Evolutionary conservation across 2,329 filamentous ascomycete species (phyloP), one percentile per base, ranked within the genome.

Genomic region (Hypoxylon sp.): DNA sequence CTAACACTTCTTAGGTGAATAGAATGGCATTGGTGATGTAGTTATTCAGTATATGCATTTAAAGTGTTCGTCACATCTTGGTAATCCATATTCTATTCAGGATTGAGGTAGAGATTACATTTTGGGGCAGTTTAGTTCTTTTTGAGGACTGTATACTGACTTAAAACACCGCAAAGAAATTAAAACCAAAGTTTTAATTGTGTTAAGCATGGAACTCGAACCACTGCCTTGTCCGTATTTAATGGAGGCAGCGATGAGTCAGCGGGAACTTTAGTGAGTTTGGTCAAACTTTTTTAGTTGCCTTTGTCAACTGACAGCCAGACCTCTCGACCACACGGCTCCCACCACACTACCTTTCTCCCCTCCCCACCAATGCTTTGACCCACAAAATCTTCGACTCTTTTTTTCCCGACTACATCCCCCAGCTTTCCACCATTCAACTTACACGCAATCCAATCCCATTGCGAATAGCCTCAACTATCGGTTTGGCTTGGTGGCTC

Each of bases 361-460:
- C 27, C 56, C n/a, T n/a, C 21, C 44, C 24, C 53, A 44, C 27
- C 46, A 59, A 17, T 65, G 37, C 27, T 65, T 2, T 24, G 54
- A 52, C 54, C 67, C 59, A 65, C 65, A 51, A 66, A 55, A 44
- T 46, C 11, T 63, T 57, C 42, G 24, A 50, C 57, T 57, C 57
- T 67, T 69, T 73, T 66, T 65, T 63, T 50, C 51, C 37, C 11
- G 51, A 64, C 59, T 71, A 73, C 67, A 73, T 67, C 69, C 69
- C 69, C 67, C 52, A 55, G 15, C 21, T 6, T 35, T 55, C 48
- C 47, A 58, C 47, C 44, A 63, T 54, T 50, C 52, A 56, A 15
- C 46, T 47, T 19, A 69, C 58, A 68, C 61, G 68, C 60, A 65
- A 57, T 50, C 42, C 44, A 46, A 54, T 57, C 53, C 47, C 61